Evolutionary conservation across 2,329 filamentous ascomycete species (phyloP).

Genomic region (Huntiella bhutanensis): DNA sequence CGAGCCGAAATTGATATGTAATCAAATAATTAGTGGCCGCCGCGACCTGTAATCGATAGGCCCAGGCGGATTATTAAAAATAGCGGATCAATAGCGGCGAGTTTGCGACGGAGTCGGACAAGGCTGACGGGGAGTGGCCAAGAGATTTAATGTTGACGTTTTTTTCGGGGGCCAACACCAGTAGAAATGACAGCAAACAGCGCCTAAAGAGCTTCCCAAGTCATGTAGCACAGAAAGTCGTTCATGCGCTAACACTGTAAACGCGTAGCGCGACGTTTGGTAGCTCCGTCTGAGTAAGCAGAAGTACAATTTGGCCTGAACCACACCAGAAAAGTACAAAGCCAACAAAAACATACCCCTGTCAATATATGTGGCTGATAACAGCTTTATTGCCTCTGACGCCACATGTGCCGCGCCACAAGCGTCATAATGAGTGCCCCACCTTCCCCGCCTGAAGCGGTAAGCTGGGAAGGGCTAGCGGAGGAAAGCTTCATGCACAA

Average conservation of each 20-base stretch:
- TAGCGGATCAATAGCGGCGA: slow-evolving; percentile 27
- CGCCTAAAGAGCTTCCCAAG: too few relatives aligned
- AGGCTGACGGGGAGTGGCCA: slow-evolving; percentile 8
- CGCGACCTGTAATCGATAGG: slow-evolving; percentile 15
- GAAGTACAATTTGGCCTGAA: background rate
- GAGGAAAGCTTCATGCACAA: slow-evolving; percentile 9
- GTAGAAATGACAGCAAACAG: too few relatives aligned
- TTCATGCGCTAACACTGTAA: background rate
- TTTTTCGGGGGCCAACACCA: too few relatives aligned
- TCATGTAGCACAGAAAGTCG: background rate
- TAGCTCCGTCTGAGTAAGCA: background rate
- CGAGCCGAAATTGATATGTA: background rate
- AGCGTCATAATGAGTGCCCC: slow-evolving; percentile 8
- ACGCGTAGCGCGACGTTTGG: slow-evolving; percentile 10
- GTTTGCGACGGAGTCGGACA: slow-evolving; percentile 14
- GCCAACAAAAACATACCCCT: background rate
- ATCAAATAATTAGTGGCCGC: background rate
- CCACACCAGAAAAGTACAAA: slow-evolving; percentile 1
- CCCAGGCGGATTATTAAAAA: slow-evolving; percentile 14
- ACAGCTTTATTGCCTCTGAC: background rate
- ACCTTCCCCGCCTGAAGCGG: slow-evolving; percentile 11
- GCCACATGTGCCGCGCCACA: slow-evolving; percentile 8
- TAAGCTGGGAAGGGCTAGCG: slow-evolving; percentile 6
- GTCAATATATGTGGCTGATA: background rate
- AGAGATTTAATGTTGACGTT: background rate